phyloP scores from a whole-genome alignment of 2,329 filamentous ascomycete species.

The Neonectria magnoliae region DNA sequence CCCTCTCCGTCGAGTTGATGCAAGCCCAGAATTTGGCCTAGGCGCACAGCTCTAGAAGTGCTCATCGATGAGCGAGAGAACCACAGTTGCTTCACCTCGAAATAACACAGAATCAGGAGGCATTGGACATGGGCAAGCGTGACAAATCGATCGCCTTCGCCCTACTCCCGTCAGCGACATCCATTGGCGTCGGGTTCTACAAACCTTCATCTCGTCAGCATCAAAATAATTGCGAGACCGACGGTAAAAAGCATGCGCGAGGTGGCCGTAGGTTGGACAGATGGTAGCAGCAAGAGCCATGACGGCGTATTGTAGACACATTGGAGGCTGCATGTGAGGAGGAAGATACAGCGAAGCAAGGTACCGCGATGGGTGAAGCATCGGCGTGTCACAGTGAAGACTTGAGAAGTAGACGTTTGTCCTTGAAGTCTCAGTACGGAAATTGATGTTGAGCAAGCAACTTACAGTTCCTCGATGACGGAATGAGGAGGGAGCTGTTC shows the following conservation, averaged over 20 bases:
- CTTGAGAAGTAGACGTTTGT: slow-evolving; percentile 34
- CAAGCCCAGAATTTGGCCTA: slow-evolving; percentile 83
- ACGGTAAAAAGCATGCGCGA: slow-evolving; percentile 34
- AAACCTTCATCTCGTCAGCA: slow-evolving; percentile 37
- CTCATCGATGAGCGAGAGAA: slow-evolving; percentile 88
- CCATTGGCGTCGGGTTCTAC: not conserved
- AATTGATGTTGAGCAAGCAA: not conserved
- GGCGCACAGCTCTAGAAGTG: slow-evolving; percentile 71
- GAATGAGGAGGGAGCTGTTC: slow-evolving; percentile 43
- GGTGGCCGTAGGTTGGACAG: slow-evolving; percentile 23
- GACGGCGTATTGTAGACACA: slow-evolving; percentile 40
- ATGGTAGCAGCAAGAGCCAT: slow-evolving; percentile 31
- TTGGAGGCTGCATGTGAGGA: slow-evolving; percentile 40
- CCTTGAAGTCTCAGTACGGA: slow-evolving; percentile 14
- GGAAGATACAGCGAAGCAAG: slow-evolving; percentile 37
- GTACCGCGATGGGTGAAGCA: slow-evolving; percentile 37
- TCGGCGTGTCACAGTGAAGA: slow-evolving; percentile 25
- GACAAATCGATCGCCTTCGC: slow-evolving; percentile 39
- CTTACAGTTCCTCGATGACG: slow-evolving; percentile 43
- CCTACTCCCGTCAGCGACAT: slow-evolving; percentile 25
- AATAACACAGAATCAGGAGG: slow-evolving; percentile 75
- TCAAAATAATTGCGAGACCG: slow-evolving; percentile 37
- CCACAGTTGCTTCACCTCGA: slow-evolving; percentile 83
- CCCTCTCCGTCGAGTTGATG: slow-evolving; percentile 74
- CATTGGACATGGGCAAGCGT: slow-evolving; percentile 79